Evolutionary conservation across 2,329 filamentous ascomycete species (phyloP), one percentile per base, ranked within the genome.

Genomic region (Ceratocystiopsis brevicomis): DNA sequence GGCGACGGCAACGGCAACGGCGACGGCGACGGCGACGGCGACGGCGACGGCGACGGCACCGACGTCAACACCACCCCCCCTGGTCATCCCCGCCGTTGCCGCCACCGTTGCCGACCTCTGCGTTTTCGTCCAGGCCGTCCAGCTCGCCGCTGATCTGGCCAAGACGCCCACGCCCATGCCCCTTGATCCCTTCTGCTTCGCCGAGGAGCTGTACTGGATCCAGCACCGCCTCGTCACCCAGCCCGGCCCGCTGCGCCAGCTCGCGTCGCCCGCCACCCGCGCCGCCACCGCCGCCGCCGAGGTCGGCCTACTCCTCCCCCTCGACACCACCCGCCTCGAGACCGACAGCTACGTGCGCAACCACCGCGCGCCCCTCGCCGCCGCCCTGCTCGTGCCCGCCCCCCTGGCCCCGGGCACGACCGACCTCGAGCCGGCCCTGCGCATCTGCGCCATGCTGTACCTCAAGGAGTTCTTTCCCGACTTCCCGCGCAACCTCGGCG

Each of bases 391-490:
- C 15, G 45, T 52, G 1, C 40, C 50, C 3, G 37, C 42, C 13
- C 25, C 34, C 32, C 33, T 36, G 21, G 21, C 36, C 1, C 41
- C 25, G 30, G 42, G 41, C 16, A 38, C 38, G 36, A 50, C 50
- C 30, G 38, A 45, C 1, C 49, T 58, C 14, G 53, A 59, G 37
- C 50, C 54, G 0, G 51, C 54, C 11, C 45, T 60, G 37, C 54
- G 58, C 15, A 51, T 56, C 15, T 50, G 51, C 30, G 51, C 49
- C 11, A 48, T 60, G 17, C 50, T 60, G 3, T 57, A 53, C 43
- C 48, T 59, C 19, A 57, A 59, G 39, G 54, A 58, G 36, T 50
- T 56, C 11, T 47, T 59, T 1, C 57, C 57, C 1, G 55, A 57
- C 41, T 56, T 51, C 41, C 56, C 55, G 15, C 50, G 52, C 41